Percentiles rank a stretch among this genome's conserved stretches.
These are phyloP conservation scores for Notholithocarpus densiflorus DNA, from an alignment of 306 rosid species.

Conservation along the genomic window DNA sequence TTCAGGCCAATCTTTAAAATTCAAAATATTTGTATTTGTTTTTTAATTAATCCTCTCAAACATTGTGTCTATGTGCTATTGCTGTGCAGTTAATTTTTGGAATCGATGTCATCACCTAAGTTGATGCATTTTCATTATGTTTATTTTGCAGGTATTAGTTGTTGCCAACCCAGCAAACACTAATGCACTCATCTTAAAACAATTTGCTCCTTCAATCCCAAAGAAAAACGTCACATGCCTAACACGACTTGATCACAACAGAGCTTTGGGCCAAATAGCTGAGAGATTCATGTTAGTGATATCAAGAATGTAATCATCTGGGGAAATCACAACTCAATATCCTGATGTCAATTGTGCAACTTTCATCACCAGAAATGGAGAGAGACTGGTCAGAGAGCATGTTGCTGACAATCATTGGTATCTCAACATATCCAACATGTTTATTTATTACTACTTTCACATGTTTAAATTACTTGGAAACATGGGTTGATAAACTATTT, in stretches of 20 bases:
- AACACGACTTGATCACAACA: conserved; percentile 84
- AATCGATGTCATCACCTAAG: background rate
- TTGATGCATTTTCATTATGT: conserved; percentile 8
- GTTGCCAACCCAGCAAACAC: conserved; percentile 97
- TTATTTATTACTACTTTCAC: background rate
- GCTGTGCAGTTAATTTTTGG: background rate
- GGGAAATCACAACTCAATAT: conserved; percentile 94
- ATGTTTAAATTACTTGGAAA: background rate
- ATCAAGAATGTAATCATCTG: conserved; percentile 83
- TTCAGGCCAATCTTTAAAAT: too few species aligned
- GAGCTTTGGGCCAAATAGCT: conserved; percentile 85
- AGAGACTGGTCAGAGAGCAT: conserved; percentile 47
- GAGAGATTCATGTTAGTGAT: conserved; percentile 68
- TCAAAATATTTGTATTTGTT: too few species aligned
- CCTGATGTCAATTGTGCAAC: conserved; percentile 86
- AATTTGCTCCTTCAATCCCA: conserved; percentile 79
- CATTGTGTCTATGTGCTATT: background rate
- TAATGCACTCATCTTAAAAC: conserved; percentile 77
- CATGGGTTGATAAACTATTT: too few species aligned
- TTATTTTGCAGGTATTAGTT: conserved; percentile 61
- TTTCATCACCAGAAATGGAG: conserved; percentile 24
- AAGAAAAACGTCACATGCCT: conserved; percentile 79
- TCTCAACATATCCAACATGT: background rate
- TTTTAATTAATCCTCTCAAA: too few species aligned
- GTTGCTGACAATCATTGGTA: conserved; percentile 69